These are phyloP conservation scores for Verticillium nubilum DNA, from an alignment of 2,329 filamentous ascomycete genomes.

Conservation along the genomic window DNA sequence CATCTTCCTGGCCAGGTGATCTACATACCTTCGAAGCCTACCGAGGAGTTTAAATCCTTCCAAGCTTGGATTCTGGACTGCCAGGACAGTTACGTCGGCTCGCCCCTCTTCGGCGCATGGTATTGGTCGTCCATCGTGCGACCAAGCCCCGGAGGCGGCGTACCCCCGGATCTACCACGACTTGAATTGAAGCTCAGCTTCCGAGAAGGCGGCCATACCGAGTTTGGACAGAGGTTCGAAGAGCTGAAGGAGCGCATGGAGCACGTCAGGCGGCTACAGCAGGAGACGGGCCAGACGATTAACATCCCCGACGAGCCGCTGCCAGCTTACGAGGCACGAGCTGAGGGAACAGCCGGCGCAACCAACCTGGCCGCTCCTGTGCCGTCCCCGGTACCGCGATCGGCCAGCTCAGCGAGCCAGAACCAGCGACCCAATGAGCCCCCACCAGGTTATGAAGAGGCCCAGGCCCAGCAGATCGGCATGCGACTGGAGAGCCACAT, in stretches of 20 bases:
- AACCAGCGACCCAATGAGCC: constrained; percentile 60
- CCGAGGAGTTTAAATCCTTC: constrained; percentile 74
- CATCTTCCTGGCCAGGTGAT: constrained; percentile 56
- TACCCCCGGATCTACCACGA: constrained; percentile 66
- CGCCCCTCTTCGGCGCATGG: constrained; percentile 90
- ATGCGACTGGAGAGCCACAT: constrained; percentile 63
- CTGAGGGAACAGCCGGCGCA: constrained; percentile 20
- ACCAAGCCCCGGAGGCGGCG: constrained; percentile 77
- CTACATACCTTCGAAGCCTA: constrained; percentile 72
- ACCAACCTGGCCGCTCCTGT: constrained; percentile 24
- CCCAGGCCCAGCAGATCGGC: constrained; percentile 64
- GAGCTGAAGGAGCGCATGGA: constrained; percentile 77
- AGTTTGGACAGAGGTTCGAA: constrained; percentile 80
- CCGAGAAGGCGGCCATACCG: constrained; percentile 90
- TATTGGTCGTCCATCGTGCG: constrained; percentile 78
- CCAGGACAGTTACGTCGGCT: constrained; percentile 77
- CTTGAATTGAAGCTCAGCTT: constrained; percentile 84
- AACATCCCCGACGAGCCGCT: constrained; percentile 78
- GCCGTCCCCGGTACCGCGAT: constrained; percentile 21
- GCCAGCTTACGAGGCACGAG: constrained; percentile 73
- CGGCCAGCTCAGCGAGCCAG: constrained; percentile 30
- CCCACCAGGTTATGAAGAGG: constrained; percentile 87
- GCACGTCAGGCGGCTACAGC: constrained; percentile 71
- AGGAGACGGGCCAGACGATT: constrained; percentile 58
- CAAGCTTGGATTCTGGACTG: constrained; percentile 83